These are phyloP conservation scores for Onygenales sp. DNA, from an alignment of 2,329 filamentous ascomycete species.

Conservation along the genomic window DNA sequence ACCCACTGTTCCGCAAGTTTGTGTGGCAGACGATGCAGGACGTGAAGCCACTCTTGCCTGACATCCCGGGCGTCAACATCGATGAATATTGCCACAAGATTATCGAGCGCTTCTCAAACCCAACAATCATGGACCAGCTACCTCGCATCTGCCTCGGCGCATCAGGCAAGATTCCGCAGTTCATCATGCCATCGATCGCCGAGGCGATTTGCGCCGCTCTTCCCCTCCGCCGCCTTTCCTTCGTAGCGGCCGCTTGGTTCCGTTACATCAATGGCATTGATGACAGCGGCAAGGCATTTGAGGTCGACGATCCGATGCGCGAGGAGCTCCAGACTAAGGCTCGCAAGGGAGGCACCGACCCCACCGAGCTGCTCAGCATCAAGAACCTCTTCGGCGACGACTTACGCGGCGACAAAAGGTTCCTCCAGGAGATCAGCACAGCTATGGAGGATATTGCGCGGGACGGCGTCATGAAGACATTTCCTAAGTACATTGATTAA, in stretches of 20 bases:
- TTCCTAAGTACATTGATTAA: not conserved
- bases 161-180: not conserved
- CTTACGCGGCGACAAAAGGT: not conserved
- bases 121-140: not conserved
- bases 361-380: not conserved
- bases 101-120: not conserved
- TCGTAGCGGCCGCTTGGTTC: not conserved
- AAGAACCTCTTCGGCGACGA: not conserved
- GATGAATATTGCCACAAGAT: not conserved
- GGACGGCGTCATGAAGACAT: not conserved
- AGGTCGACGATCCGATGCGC: not conserved
- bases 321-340: not conserved
- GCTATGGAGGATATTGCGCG: not conserved
- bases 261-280: not conserved
- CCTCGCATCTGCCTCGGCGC: not conserved
- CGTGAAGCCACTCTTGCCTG: not conserved
- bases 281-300: not conserved
- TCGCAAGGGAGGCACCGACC: not conserved
- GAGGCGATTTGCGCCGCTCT: not conserved
- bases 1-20: not conserved
- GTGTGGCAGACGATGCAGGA: not conserved
- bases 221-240: not conserved
- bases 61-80: not conserved
- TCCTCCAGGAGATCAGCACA: not conserved
- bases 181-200: not conserved